Evolutionary conservation across 2,329 filamentous ascomycete genomes (phyloP).

Genomic region (Epichloe gansuensis): DNA sequence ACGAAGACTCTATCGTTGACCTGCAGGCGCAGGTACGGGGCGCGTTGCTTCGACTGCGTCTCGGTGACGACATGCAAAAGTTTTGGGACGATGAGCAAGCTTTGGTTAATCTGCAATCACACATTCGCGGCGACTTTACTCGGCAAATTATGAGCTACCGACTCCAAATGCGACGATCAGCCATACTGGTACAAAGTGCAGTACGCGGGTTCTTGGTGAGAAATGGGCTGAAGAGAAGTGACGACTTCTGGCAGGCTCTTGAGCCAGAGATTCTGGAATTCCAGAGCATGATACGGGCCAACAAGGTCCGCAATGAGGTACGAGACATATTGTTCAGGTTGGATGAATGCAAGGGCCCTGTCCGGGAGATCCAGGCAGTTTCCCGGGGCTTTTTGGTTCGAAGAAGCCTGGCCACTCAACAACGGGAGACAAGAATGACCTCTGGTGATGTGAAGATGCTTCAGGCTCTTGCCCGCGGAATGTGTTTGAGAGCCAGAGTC

Average conservation of each 20-base stretch:
- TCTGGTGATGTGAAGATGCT: constrained; percentile 43
- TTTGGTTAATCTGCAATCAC: constrained; percentile 72
- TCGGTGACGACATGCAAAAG: constrained; percentile 74
- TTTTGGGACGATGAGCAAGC: constrained; percentile 78
- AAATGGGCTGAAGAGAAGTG: constrained; percentile 46
- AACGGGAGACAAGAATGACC: constrained; percentile 40
- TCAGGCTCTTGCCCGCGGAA: constrained; percentile 57
- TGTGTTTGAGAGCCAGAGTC: constrained; percentile 47
- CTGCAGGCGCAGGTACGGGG: constrained; percentile 81
- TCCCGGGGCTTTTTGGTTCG: constrained; percentile 57
- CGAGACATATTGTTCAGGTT: constrained; percentile 46
- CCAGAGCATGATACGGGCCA: constrained; percentile 68
- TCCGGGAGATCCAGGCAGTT: constrained; percentile 52
- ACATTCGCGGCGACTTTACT: constrained; percentile 77
- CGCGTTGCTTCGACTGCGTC: constrained; percentile 60
- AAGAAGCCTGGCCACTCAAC: constrained; percentile 42
- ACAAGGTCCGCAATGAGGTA: constrained; percentile 49
- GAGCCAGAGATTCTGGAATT: constrained; percentile 64
- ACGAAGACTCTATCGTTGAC: constrained; percentile 60
- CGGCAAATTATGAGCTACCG: constrained; percentile 75
- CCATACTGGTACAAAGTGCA: constrained; percentile 66
- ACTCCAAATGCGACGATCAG: constrained; percentile 71
- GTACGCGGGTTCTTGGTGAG: constrained; percentile 66
- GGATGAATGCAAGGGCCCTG: constrained; percentile 47
- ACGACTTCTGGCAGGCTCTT: constrained; percentile 56